These are phyloP conservation scores for Stephania japonica DNA, from an alignment of 164 flowering plant genomes.

Conservation along the genomic window DNA sequence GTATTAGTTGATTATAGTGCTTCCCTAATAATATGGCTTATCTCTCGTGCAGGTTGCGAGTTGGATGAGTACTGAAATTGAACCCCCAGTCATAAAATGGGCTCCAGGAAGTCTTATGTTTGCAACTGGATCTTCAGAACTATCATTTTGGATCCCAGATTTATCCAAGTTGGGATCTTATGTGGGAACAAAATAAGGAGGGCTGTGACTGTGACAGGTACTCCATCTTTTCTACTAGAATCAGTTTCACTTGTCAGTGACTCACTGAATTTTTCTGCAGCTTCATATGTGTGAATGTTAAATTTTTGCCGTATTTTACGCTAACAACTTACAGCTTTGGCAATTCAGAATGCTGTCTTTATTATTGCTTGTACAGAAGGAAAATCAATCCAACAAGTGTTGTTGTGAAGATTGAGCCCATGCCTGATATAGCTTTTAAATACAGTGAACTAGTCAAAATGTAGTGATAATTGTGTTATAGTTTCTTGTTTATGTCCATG, in stretches of 20 bases:
- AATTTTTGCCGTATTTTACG: background rate
- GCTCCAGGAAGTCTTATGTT: conserved; percentile 95
- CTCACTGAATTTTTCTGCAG: background rate
- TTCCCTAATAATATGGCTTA: background rate
- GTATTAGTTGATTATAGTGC: background rate
- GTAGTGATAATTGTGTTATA: no score
- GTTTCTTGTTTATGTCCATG: background rate
- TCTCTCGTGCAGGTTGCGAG: conserved; percentile 60
- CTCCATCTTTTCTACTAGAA: background rate
- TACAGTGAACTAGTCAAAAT: no score
- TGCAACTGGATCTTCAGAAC: conserved; percentile 92
- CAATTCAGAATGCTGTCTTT: background rate
- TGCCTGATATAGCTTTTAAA: no score
- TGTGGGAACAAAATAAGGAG: conserved; percentile 22
- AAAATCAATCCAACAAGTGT: background rate
- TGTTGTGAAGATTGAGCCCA: no score
- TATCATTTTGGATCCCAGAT: conserved; percentile 94
- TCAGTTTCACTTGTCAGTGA: background rate
- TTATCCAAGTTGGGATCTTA: conserved; percentile 79
- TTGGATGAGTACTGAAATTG: conserved; percentile 81
- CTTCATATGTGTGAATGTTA: background rate
- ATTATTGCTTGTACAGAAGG: background rate
- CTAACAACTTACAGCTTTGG: background rate
- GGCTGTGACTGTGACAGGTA: background rate
- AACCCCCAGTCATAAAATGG: conserved; percentile 96